phyloP scores from a whole-genome alignment of 164 flowering plant genomes.

The Hamamelis virginiana region DNA sequence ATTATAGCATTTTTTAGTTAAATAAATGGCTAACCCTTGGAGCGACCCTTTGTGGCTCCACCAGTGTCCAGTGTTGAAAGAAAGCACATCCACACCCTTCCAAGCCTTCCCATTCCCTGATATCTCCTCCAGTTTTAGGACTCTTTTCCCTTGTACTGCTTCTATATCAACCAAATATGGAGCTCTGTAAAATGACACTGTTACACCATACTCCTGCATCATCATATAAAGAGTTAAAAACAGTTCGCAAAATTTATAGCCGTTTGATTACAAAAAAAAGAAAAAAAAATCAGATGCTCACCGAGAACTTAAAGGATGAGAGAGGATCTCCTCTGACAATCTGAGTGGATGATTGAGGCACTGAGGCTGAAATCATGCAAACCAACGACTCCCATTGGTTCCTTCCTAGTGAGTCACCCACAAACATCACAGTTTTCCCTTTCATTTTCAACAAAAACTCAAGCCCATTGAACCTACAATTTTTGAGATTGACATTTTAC shows the following conservation, averaged over 20 bases:
- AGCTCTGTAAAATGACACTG: slow-evolving; percentile 55
- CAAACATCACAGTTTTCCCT: slow-evolving; percentile 83
- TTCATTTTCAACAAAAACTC: slow-evolving; percentile 66
- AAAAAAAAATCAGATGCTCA: slow-evolving; percentile 24
- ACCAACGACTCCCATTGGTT: slow-evolving; percentile 96
- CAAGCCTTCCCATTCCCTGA: slow-evolving; percentile 53
- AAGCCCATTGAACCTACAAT: slow-evolving; percentile 73
- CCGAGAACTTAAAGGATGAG: slow-evolving; percentile 78
- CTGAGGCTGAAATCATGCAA: slow-evolving; percentile 63
- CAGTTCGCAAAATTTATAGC: too few species aligned
- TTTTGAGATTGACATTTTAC: too few species aligned
- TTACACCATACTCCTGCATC: slow-evolving; percentile 63
- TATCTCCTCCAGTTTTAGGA: slow-evolving; percentile 50
- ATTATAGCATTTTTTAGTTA: too few species aligned
- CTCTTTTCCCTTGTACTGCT: slow-evolving; percentile 48
- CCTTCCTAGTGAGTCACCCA: slow-evolving; percentile 83
- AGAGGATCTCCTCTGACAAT: slow-evolving; percentile 68
- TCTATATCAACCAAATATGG: slow-evolving; percentile 70
- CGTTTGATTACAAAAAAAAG: too few species aligned
- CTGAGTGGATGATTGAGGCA: slow-evolving; percentile 51
- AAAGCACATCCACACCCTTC: slow-evolving; percentile 52
- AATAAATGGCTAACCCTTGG: slow-evolving; percentile 46
- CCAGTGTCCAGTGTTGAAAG: slow-evolving; percentile 80
- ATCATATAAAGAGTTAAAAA: too few species aligned
- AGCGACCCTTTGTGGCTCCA: slow-evolving; percentile 65